Percentiles rank a stretch among this genome's conserved stretches.
Evolutionary conservation across 2,329 filamentous ascomycete species (phyloP).

Genomic region (Lomentospora prolificans): DNA sequence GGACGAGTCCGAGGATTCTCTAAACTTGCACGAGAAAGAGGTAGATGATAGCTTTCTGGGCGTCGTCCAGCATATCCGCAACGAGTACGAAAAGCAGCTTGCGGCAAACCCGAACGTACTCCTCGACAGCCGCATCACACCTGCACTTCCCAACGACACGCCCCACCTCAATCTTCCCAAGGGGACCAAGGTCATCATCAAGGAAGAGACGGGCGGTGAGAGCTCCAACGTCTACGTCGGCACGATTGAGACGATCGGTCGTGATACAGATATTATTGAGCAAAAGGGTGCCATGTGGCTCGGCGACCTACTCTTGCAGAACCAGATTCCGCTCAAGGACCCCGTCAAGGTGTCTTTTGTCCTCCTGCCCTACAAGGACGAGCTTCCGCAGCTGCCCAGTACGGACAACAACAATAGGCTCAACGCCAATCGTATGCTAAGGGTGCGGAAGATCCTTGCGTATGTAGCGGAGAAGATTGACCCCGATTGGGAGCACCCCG

Average conservation of each 20-base stretch:
- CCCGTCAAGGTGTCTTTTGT: constrained; percentile 93
- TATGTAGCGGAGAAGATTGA: constrained; percentile 93
- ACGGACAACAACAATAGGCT: constrained; percentile 78
- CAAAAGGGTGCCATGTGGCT: constrained; percentile 85
- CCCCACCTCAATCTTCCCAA: constrained; percentile 64
- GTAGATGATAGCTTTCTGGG: constrained; percentile 68
- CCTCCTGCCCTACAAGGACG: constrained; percentile 68
- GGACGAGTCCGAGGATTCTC: constrained; percentile 54
- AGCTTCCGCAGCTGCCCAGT: constrained; percentile 63
- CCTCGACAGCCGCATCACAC: constrained; percentile 55
- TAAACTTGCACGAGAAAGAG: constrained; percentile 54
- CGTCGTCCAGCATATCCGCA: constrained; percentile 60
- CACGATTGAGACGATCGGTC: constrained; percentile 66
- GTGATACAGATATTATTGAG: constrained; percentile 75
- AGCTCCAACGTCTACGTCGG: constrained; percentile 85
- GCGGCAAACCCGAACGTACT: constrained; percentile 41
- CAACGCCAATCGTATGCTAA: constrained; percentile 93
- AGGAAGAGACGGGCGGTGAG: constrained; percentile 58
- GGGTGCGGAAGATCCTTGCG: constrained; percentile 85
- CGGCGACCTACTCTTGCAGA: constrained; percentile 76
- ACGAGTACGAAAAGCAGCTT: constrained; percentile 62
- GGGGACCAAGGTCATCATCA: constrained; percentile 57
- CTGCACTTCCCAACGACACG: constrained; percentile 63
- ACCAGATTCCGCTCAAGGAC: constrained; percentile 77
- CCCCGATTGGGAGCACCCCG: constrained; percentile 48